Evolutionary conservation across 1,139 yeast species (phyloP), one percentile per base, ranked within the genome.

Genomic region (Debaryomyces coudertii): DNA sequence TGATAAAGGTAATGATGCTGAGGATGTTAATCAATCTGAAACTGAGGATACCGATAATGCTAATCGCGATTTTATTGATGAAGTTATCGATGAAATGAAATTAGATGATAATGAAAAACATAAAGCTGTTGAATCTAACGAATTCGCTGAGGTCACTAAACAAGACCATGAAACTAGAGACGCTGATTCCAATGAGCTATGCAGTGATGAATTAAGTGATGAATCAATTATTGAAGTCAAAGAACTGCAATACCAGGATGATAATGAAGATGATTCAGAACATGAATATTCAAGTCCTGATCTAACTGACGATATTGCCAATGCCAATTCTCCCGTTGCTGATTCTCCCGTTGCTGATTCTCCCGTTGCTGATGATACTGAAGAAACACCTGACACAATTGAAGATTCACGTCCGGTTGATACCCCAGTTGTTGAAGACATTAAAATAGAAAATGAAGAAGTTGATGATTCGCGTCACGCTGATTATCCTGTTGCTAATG

Each of bases 131-230:
- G 43, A 33, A 12, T 47, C 29, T 23, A n/a, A 35, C 22, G 39
- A n/a, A 15, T 4, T 11, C 11, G 29, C 23, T 23, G 22, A 36
- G 5, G 28, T 11, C 14, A 11, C 5, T 15, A 11, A 23, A 12
- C 18, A 8, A 8, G 38, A 35, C 11, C 24, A 23, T n/a, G 16
- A 20, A 22, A 8, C 14, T 22, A 20, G 14, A 36, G 29, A 15
- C 6, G 12, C 28, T 22, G 29, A 36, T 11, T 22, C 20, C 15
- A 25, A 8, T 23, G 39, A 14, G 12, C 11, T 27, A 6, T 7
- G 11, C 7, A 31, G 23, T 15, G 45, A 36, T 18, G 50, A 47
- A 40, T 43, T 45, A n/a, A 47, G 37, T 18, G 45, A 43, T 14
- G 48, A 44, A 22, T 40, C 34, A 33, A n/a, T 41, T 7, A 38